Percentiles rank a stretch among this genome's conserved stretches.
Evolutionary conservation across 2,329 filamentous ascomycete genomes (phyloP).

Genomic region (Aschersonia sp.): DNA sequence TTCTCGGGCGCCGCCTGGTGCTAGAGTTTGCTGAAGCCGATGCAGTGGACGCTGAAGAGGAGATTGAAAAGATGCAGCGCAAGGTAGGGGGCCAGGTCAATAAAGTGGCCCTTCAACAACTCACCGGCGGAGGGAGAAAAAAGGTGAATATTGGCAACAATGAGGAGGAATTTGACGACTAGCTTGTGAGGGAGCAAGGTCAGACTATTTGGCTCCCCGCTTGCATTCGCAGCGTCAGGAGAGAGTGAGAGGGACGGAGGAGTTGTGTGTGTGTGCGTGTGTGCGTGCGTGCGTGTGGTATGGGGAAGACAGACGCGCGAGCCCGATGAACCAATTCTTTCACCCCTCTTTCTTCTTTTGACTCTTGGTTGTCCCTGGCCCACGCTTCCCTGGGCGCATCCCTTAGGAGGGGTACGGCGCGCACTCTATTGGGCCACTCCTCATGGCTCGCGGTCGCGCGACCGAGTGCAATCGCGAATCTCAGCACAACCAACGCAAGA

Average conservation of each 20-base stretch:
- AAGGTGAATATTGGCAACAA: constrained; percentile 78
- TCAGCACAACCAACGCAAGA: background rate
- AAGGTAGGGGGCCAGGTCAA: constrained; percentile 85
- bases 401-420: constrained; percentile 6
- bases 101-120: constrained; percentile 78
- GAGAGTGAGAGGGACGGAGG: background rate
- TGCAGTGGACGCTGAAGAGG: constrained; percentile 80
- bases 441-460: too few relatives aligned
- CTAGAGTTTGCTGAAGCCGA: constrained; percentile 86
- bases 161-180: constrained; percentile 37
- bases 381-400: constrained; percentile 2
- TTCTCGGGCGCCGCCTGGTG: constrained; percentile 78
- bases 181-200: constrained; percentile 6
- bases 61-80: constrained; percentile 93
- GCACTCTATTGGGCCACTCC: background rate
- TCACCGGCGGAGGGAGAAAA: constrained; percentile 69
- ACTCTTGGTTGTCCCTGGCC: constrained; percentile 3
- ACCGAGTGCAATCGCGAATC: background rate
- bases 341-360: background rate
- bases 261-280: too few relatives aligned
- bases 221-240: background rate
- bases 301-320: too few relatives aligned
- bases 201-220: constrained; percentile 8
- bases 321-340: background rate
- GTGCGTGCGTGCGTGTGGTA: too few relatives aligned